Base-by-base conservation (phyloP, 2,329 filamentous ascomycete species). In the Dactylellina sp. region DNA sequence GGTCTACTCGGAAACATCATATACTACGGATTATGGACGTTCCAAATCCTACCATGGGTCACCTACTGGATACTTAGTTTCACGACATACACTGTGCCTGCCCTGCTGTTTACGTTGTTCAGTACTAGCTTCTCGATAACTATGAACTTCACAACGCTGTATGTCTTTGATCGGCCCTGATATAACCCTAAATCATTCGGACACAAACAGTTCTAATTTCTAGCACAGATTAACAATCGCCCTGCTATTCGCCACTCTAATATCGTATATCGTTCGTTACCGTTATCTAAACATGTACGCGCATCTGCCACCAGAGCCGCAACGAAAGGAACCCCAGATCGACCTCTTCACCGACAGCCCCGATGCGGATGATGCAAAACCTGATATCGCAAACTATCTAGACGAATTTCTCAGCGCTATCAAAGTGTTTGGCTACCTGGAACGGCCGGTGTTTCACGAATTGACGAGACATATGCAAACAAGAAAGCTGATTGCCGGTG, bases 381-480 rank as follows among this genome's bases (percentile, higher is more conserved):
- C 93, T 0, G 95, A 94, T 0, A 84, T 99, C 47, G 89, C 92
- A n/a, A 99, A 93, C 80, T 99, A 99, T 78, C 85, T 99, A 24
- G 95, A 99, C 81, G 96, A 99, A 81, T 99, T 99, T 78, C 84
- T 99, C 20, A 98, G 93, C 80, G 95, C 96, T 28, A 99, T 99
- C 83, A 99, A 98, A 82, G 95, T 99, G 68, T 99, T 99, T 82
- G 95, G 95, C 7, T 99, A 98, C 80, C 84, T 99, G 46, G 95
- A 99, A 81, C 88, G 95, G 24, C 93, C 95, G 0, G 95, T 99
- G 44, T 99, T 99, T 79, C 96, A 99, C 79, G 95, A 99, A 82
- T 86, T 99, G 78, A 99, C 95, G 0, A 86, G 95, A 71, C 97
- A 93, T 71, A 99, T 99, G 95, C 95, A 99, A 83, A 99, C 96